Base-by-base conservation (phyloP, 2,329 filamentous ascomycete genomes). In the Trichoderma lentiforme region DNA sequence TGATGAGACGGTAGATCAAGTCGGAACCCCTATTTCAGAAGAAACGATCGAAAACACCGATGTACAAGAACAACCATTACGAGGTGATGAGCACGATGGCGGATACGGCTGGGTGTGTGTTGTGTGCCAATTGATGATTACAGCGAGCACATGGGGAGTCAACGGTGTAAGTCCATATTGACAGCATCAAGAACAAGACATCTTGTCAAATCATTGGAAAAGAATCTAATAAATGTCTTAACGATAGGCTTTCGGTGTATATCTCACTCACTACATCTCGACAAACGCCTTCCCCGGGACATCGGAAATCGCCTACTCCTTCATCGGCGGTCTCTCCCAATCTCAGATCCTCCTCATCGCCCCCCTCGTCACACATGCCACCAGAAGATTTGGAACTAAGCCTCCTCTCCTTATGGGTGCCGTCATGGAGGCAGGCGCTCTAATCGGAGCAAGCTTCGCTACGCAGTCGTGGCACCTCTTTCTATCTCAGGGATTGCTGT, bases 381-480 rank as follows among this genome's bases (percentile, higher is more conserved):
- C 77, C 6, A 74, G 74, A 12, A 72, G 76, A 5, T 74, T 81
- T 6, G 82, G 83, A 4, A 77, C 78, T 11, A n/a, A 77, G 4
- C 65, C 74, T 3, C 80, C 81, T 0, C 82, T 91, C 76, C 75
- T 89, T 3, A 79, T 88, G 7, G 87, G 88, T 0, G 86, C 88
- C 0, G 21, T 87, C 1, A 83, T 88, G 0, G 87, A 86, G 0
- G 80, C 84, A 7, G 82, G 82, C 0, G 86, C 85, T 6, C 80
- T 91, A 30, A 84, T 90, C 7, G 82, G 82, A 1, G 86, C 89
- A 0, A 86, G 83, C 4, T 87, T 89, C 65, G 83, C 87, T 0
- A 83, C 76, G 0, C 70, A 83, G 9, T 86, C 88, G 14, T 91
- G 88, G 88, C 88, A 91, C 11, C 80, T 91, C 0, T 90, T 90